Conservation (phyloP, 1,284 basidiomycete genomes). For the Tylopilus sp. region DNA sequence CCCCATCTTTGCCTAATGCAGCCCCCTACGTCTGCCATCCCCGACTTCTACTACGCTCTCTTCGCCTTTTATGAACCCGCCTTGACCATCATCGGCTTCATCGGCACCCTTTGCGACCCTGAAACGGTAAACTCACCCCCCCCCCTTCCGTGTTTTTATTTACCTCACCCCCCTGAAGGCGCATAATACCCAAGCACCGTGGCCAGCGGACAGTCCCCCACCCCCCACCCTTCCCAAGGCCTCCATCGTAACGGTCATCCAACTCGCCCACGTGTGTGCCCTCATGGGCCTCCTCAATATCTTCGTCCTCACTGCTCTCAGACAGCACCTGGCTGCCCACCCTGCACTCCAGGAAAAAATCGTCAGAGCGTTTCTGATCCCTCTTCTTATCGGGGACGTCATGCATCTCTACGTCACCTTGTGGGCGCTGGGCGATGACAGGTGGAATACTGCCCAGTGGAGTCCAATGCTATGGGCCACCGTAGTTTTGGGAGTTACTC, state of each 20-base stretch:
- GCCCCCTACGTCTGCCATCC: slow-evolving; percentile 55
- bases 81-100: slow-evolving; percentile 57
- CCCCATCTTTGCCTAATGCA: slow-evolving; percentile 26
- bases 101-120: slow-evolving; percentile 66
- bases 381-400: slow-evolving; percentile 65
- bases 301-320: slow-evolving; percentile 58
- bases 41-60: slow-evolving; percentile 64
- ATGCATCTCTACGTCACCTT: slow-evolving; percentile 62
- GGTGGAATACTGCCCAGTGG: slow-evolving; percentile 60
- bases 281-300: slow-evolving; percentile 67
- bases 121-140: slow-evolving; percentile 43
- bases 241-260: slow-evolving; percentile 60
- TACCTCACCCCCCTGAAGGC: slow-evolving; percentile 48
- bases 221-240: slow-evolving; percentile 53
- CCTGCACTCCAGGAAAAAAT: slow-evolving; percentile 69
- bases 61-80: slow-evolving; percentile 73
- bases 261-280: slow-evolving; percentile 72
- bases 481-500: slow-evolving; percentile 54
- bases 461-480: slow-evolving; percentile 65
- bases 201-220: slow-evolving; percentile 49
- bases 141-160: slow-evolving; percentile 5
- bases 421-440: slow-evolving; percentile 66
- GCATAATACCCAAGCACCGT: slow-evolving; percentile 71
- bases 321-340: slow-evolving; percentile 53
- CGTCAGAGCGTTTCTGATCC: slow-evolving; percentile 56